phyloP scores from a whole-genome alignment of 805 yeast genomes.

The Schwanniomyces pseudopolymorphus region DNA sequence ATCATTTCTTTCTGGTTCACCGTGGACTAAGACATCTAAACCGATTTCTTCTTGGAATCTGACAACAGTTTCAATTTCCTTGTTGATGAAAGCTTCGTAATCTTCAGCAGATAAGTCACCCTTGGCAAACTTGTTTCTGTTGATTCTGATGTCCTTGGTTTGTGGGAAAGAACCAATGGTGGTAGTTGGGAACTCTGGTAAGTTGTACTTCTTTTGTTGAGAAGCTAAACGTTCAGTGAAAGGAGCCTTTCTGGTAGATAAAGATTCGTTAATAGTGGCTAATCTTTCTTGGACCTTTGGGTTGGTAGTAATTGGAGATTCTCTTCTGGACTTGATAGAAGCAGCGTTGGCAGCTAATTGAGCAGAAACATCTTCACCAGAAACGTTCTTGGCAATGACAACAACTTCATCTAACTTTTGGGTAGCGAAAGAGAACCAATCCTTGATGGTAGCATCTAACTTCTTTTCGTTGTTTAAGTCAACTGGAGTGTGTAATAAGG shows the following conservation, averaged over 20 bases:
- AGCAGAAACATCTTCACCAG: constrained; percentile 77
- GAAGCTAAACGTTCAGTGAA: constrained; percentile 85
- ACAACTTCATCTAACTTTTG: constrained; percentile 95
- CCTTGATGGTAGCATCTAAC: constrained; percentile 86
- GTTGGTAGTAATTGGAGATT: constrained; percentile 88
- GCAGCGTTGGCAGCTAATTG: constrained; percentile 83
- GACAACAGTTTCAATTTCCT: constrained; percentile 93
- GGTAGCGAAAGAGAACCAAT: constrained; percentile 98
- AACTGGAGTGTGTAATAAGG: constrained; percentile 97
- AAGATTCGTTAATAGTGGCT: constrained; percentile 69
- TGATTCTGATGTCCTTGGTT: constrained; percentile 97
- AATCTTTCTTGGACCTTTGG: constrained; percentile 86
- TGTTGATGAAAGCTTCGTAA: constrained; percentile 93
- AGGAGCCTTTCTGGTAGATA: constrained; percentile 80
- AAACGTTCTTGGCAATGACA: constrained; percentile 79
- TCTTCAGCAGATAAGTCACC: constrained; percentile 94
- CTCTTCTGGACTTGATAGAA: constrained; percentile 80
- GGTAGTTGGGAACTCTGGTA: constrained; percentile 99
- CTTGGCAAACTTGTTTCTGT: constrained; percentile 97
- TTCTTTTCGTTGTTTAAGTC: constrained; percentile 91
- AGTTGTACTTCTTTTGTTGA: constrained; percentile 84
- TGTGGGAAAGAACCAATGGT: constrained; percentile 99
- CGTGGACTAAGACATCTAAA: constrained; percentile 97
- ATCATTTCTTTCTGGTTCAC: constrained; percentile 99
- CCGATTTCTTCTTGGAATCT: constrained; percentile 99